Percentiles rank a stretch among this genome's conserved stretches.
phyloP scores from a whole-genome alignment of 768 basidiomycete species.

The Russula sp. region DNA sequence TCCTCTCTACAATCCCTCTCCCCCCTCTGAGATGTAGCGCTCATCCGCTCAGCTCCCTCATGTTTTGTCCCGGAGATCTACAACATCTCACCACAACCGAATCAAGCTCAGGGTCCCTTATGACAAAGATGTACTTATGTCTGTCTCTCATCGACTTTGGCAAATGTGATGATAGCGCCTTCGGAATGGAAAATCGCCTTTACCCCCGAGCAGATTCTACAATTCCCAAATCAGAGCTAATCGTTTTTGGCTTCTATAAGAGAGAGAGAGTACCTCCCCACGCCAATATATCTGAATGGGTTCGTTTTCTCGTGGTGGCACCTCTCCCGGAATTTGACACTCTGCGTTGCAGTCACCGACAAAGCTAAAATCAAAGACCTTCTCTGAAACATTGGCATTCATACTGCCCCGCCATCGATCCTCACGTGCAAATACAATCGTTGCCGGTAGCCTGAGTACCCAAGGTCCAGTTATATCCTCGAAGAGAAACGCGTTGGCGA shows the following conservation, averaged over 20 bases:
- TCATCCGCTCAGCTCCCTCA: conserved; percentile 16
- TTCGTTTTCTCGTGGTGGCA: conserved; percentile 7
- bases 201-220: conserved; percentile 29
- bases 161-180: conserved; percentile 9
- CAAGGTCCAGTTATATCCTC: conserved; percentile 2
- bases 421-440: conserved; percentile 12
- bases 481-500: background rate
- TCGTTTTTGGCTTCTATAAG: conserved; percentile 26
- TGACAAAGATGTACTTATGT: conserved; percentile 20
- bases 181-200: background rate
- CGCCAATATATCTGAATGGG: conserved; percentile 11
- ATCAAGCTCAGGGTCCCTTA: background rate
- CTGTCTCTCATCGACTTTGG: conserved; percentile 19
- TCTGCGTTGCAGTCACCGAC: background rate
- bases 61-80: conserved; percentile 17
- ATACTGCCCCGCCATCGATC: conserved; percentile 14
- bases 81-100: background rate
- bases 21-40: conserved; percentile 13
- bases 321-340: background rate
- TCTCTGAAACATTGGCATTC: conserved; percentile 19
- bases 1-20: conserved; percentile 15
- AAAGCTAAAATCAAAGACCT: conserved; percentile 5
- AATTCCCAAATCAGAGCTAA: conserved; percentile 35
- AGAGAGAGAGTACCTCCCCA: background rate
- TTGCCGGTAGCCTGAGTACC: conserved; percentile 13